phyloP scores from a whole-genome alignment of 257 asterid species.

The Asclepias syriaca region DNA sequence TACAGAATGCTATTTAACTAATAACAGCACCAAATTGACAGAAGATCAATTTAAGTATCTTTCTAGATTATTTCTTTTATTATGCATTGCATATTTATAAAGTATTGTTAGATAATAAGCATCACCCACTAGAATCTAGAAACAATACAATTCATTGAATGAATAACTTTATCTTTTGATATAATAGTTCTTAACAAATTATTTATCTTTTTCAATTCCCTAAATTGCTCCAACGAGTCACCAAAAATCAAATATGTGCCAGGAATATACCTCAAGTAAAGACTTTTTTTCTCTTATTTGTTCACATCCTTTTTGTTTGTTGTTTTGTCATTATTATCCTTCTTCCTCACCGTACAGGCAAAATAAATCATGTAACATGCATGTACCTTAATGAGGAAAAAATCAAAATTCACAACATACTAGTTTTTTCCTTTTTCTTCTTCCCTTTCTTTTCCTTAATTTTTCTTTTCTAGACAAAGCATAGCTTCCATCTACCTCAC shows the following conservation, averaged over 20 bases:
- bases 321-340: neutral
- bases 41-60: neutral
- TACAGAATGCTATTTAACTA: neutral
- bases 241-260: too few species aligned
- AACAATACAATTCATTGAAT: too few species aligned
- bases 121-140: too few species aligned
- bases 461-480: neutral
- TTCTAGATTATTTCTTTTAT: too few species aligned
- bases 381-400: neutral
- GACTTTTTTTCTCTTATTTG: neutral
- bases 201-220: too few species aligned
- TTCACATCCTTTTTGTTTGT: neutral
- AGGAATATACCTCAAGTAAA: too few species aligned
- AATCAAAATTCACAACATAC: too few species aligned
- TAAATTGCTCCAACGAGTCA: too few species aligned
- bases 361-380: neutral
- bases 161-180: too few species aligned
- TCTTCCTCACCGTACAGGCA: neutral
- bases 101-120: too few species aligned
- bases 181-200: too few species aligned
- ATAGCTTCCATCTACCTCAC: neutral
- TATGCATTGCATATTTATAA: too few species aligned
- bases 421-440: neutral
- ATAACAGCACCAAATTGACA: neutral
- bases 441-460: neutral